Percentiles rank a stretch among this genome's conserved stretches.
phyloP scores from a whole-genome alignment of 192 early-diverging fungal species.

The Coemansia sp. region DNA sequence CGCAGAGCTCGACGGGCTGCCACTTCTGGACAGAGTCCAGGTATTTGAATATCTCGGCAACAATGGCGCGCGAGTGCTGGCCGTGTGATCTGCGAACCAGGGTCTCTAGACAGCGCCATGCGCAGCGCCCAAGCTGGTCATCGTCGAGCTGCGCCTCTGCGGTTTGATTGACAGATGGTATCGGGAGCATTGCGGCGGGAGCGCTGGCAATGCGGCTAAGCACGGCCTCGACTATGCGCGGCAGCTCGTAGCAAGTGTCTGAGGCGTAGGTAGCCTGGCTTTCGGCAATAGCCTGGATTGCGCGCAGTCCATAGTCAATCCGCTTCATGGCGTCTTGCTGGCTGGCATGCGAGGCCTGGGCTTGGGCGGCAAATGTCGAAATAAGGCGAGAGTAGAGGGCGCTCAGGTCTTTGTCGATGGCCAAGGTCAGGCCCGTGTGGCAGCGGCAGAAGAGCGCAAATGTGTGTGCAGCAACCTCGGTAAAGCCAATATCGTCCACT shows the following conservation, averaged over 20 bases:
- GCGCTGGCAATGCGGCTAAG: conserved; percentile 28
- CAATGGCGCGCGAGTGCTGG: conserved; percentile 50
- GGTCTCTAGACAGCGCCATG: conserved; percentile 43
- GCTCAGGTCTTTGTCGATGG: conserved; percentile 68
- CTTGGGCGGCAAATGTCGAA: conserved; percentile 57
- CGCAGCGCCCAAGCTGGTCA: conserved; percentile 23
- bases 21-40: conserved; percentile 33
- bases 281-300: conserved; percentile 63
- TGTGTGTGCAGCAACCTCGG: conserved; percentile 63
- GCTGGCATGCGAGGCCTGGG: conserved; percentile 6
- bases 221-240: conserved; percentile 63
- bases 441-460: conserved; percentile 73
- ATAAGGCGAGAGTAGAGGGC: conserved; percentile 62
- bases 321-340: conserved; percentile 4
- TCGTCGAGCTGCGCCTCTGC: not conserved
- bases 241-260: conserved; percentile 64
- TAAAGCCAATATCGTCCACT: conserved; percentile 63
- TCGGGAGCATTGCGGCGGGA: not conserved
- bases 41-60: conserved; percentile 49
- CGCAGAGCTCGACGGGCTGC: conserved; percentile 37
- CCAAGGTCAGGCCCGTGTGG: conserved; percentile 72
- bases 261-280: conserved; percentile 66
- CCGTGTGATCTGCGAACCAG: conserved; percentile 43
- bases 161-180: not conserved
- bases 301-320: conserved; percentile 63